phyloP scores from a whole-genome alignment of 2,329 filamentous ascomycete genomes.

The Diaporthe sp. region DNA sequence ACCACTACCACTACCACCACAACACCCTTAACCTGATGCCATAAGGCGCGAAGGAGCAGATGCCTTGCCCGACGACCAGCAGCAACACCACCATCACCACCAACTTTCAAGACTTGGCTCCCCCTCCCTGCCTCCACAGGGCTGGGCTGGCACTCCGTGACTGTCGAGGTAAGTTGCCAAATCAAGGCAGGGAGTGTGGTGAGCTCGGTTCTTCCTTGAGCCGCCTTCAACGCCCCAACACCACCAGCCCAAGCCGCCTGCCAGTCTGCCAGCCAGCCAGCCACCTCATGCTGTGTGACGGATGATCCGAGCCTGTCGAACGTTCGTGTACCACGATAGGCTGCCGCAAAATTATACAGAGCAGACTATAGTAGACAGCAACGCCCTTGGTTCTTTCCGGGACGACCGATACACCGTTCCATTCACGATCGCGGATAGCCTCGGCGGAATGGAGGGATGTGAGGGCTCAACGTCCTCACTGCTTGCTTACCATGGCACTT shows the following conservation, averaged over 20 bases:
- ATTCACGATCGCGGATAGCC: slow-evolving; percentile 13
- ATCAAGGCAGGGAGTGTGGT: not conserved
- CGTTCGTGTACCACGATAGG: not conserved
- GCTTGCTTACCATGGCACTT: not conserved
- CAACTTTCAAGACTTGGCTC: not conserved
- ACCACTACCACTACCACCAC: not conserved
- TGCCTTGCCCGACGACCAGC: slow-evolving; percentile 1
- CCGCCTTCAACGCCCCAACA: not conserved
- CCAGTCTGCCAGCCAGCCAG: slow-evolving; percentile 23
- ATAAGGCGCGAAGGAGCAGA: slow-evolving; percentile 18
- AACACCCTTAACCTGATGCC: not conserved
- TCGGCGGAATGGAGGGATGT: slow-evolving; percentile 11
- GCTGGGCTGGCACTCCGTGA: not conserved
- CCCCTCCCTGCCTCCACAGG: not conserved
- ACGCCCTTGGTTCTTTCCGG: not conserved
- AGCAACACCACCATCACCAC: not conserved
- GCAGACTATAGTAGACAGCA: not conserved
- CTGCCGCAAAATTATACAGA: not conserved
- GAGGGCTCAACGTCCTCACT: no score
- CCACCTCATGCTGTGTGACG: slow-evolving; percentile 34
- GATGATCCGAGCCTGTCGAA: slow-evolving; percentile 21
- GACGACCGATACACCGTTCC: not conserved
- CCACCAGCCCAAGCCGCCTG: not conserved
- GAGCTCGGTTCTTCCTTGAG: slow-evolving; percentile 1
- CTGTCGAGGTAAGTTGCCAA: slow-evolving; percentile 22